A percentile compares a stretch with the other conserved stretches of the same genome.
phyloP scores from a whole-genome alignment of 257 asterid genomes.

The Cinchona pubescens region DNA sequence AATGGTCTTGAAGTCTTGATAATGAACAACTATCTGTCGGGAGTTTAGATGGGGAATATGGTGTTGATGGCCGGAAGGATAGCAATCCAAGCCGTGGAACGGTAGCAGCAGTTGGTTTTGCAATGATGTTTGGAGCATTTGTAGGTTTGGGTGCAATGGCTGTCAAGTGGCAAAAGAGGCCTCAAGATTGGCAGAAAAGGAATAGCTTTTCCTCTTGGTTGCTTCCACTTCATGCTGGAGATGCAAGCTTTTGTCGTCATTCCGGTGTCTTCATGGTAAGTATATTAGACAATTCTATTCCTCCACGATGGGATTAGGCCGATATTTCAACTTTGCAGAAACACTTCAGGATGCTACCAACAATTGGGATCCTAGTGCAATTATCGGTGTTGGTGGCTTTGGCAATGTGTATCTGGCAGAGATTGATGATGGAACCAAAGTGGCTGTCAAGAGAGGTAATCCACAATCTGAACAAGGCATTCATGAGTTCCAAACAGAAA shows the following conservation, averaged over 20 bases:
- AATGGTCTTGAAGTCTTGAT: conserved; percentile 42
- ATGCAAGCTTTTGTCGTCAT: conserved; percentile 40
- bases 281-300: conserved; percentile 51
- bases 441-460: conserved; percentile 86
- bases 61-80: conserved; percentile 27
- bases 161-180: conserved; percentile 89
- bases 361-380: conserved; percentile 59
- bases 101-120: conserved; percentile 83
- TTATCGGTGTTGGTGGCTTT: conserved; percentile 87
- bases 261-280: no score
- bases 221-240: conserved; percentile 66
- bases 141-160: conserved; percentile 89
- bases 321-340: conserved; percentile 48
- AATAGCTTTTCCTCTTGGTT: conserved; percentile 89
- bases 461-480: conserved; percentile 94
- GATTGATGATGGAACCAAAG: conserved; percentile 67
- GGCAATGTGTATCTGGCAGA: conserved; percentile 73
- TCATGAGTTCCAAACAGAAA: conserved; percentile 85
- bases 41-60: conserved; percentile 42
- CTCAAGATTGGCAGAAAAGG: conserved; percentile 76
- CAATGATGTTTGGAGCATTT: conserved; percentile 94
- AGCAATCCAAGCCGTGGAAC: conserved; percentile 39
- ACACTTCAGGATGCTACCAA: conserved; percentile 72
- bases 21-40: conserved; percentile 49
- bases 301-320: conserved; percentile 44